phyloP scores from a whole-genome alignment of 805 yeast species.

The Tetrapisispora nanseiensis region DNA sequence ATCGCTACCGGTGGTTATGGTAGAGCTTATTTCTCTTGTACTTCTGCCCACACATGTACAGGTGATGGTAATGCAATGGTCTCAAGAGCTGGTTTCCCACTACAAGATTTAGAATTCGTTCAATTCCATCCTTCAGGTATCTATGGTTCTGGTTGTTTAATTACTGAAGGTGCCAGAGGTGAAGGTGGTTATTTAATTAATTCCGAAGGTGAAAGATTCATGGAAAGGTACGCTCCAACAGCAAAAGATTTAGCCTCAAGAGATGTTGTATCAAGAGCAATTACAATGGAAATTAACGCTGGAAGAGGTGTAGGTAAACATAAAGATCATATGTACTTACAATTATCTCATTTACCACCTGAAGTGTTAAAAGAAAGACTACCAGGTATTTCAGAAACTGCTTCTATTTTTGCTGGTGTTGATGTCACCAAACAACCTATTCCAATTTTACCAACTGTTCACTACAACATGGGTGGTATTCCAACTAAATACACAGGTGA shows the following conservation, averaged over 20 bases:
- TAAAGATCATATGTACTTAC: constrained; percentile 91
- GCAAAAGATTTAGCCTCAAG: constrained; percentile 98
- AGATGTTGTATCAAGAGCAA: constrained; percentile 97
- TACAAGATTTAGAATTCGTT: constrained; percentile 93
- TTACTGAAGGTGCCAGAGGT: constrained; percentile 99
- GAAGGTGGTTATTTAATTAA: constrained; percentile 97
- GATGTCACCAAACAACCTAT: constrained; percentile 99
- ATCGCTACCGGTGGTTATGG: constrained; percentile 99
- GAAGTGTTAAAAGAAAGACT: constrained; percentile 86
- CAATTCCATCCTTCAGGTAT: constrained; percentile 99
- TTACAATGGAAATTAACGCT: constrained; percentile 95
- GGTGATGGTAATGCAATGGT: constrained; percentile 99
- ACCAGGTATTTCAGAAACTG: constrained; percentile 99
- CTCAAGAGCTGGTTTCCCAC: constrained; percentile 93
- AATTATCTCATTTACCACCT: constrained; percentile 89
- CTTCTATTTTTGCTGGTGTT: constrained; percentile 96
- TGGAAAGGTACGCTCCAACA: constrained; percentile 98
- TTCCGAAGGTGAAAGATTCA: constrained; percentile 97
- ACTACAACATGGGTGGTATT: constrained; percentile 99
- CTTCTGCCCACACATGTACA: constrained; percentile 98
- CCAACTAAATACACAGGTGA: constrained; percentile 98
- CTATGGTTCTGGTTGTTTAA: constrained; percentile 97
- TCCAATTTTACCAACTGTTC: constrained; percentile 96
- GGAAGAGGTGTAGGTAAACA: constrained; percentile 98
- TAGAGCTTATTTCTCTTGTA: constrained; percentile 96